phyloP scores from a whole-genome alignment of 73 alveolate genomes.

The Paramecium sexaurelia region DNA sequence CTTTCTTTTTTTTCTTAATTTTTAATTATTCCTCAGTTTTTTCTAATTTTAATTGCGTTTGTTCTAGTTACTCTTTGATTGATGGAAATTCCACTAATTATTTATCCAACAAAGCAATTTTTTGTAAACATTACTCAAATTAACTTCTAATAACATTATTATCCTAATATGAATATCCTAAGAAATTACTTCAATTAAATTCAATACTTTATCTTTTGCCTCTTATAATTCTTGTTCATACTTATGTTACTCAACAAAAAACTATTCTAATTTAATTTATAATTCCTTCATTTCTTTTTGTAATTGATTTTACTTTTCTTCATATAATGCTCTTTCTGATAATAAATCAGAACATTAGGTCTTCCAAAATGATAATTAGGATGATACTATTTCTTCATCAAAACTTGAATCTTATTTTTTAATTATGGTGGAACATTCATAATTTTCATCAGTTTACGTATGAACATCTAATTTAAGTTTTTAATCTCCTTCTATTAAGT shows the following conservation, averaged over 20 bases:
- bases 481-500: neutral
- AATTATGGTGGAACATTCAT: neutral
- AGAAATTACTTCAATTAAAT: slow-evolving; percentile 20
- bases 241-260: neutral
- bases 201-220: slow-evolving; percentile 23
- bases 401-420: slow-evolving; percentile 13
- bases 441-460: neutral
- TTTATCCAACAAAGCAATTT: neutral
- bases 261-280: neutral
- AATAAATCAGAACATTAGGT: neutral
- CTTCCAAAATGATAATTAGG: slow-evolving; percentile 23
- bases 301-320: neutral
- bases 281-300: neutral
- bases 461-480: slow-evolving; percentile 39
- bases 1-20: slow-evolving; percentile 9
- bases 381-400: slow-evolving; percentile 11
- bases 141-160: slow-evolving; percentile 7
- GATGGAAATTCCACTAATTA: neutral
- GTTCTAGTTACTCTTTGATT: neutral
- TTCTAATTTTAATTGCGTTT: neutral
- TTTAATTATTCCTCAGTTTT: neutral
- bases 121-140: slow-evolving; percentile 2
- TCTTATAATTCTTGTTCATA: slow-evolving; percentile 33
- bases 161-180: neutral
- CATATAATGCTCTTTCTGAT: neutral